Conservation (phyloP, 257 asterid species). For the Haberlea rhodopensis region DNA sequence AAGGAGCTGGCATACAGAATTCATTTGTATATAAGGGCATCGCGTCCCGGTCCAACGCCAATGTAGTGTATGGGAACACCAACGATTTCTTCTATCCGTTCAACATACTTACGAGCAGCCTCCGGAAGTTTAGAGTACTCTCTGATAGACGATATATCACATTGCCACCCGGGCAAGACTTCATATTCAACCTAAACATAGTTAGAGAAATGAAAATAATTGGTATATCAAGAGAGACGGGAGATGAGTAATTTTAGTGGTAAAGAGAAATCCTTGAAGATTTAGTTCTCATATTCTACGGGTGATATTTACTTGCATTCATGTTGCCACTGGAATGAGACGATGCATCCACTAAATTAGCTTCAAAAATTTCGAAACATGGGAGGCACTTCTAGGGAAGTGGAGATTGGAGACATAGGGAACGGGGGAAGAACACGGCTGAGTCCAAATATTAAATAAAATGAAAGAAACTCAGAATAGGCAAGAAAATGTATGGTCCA, state of each 20-base stretch:
- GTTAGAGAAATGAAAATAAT: conserved; percentile 8
- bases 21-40: conserved; percentile 88
- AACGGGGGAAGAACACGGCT: background rate
- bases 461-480: background rate
- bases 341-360: background rate
- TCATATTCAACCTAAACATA: conserved; percentile 76
- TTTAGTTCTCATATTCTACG: background rate
- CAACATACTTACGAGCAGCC: conserved; percentile 75
- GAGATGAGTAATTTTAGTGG: background rate
- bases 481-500: background rate
- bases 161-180: conserved; percentile 82
- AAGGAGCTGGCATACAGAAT: conserved; percentile 1
- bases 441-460: background rate
- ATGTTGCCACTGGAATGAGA: background rate
- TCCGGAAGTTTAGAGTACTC: conserved; percentile 82
- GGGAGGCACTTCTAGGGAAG: background rate
- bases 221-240: background rate
- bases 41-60: conserved; percentile 95
- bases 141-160: conserved; percentile 73
- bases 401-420: background rate
- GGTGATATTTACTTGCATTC: background rate
- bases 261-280: background rate
- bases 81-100: conserved; percentile 85
- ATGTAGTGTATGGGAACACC: conserved; percentile 90
- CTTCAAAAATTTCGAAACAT: background rate